Evolutionary conservation across 2,329 filamentous ascomycete genomes (phyloP).

Genomic region (Penicillium sp.): DNA sequence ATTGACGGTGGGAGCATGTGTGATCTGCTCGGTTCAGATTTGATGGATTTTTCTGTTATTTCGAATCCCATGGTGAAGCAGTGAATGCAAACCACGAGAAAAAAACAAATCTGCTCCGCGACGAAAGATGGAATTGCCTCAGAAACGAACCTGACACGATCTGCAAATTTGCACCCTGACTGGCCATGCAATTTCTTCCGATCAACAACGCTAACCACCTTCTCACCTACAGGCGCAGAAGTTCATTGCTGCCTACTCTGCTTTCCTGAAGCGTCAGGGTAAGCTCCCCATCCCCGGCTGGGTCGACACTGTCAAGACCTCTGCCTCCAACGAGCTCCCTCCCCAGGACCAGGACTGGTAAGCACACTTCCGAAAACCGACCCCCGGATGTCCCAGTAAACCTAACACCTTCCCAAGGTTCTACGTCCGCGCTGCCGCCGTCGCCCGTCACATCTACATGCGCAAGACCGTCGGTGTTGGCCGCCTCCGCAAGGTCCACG

Average conservation of each 20-base stretch:
- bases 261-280: slow-evolving; percentile 69
- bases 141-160: slow-evolving; percentile 21
- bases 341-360: slow-evolving; percentile 99
- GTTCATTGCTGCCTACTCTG: slow-evolving; percentile 67
- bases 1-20: background rate
- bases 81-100: background rate
- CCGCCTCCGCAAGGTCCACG: slow-evolving; percentile 95
- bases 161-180: slow-evolving; percentile 17
- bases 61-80: background rate
- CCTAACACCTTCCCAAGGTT: slow-evolving; percentile 46
- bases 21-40: background rate
- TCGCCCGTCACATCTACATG: slow-evolving; percentile 98
- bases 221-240: slow-evolving; percentile 56
- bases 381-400: background rate
- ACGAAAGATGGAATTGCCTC: slow-evolving; percentile 14
- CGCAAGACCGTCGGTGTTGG: slow-evolving; percentile 99
- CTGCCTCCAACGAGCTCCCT: slow-evolving; percentile 92
- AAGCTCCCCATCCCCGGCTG: slow-evolving; percentile 67
- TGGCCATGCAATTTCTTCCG: slow-evolving; percentile 7
- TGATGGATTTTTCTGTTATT: background rate
- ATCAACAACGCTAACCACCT: slow-evolving; percentile 19
- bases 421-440: slow-evolving; percentile 83
- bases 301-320: slow-evolving; percentile 99
- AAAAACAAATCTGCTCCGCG: slow-evolving; percentile 7
- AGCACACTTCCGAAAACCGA: slow-evolving; percentile 47